Conservation (phyloP, 768 basidiomycete species). For the Antrodiella citrinella region DNA sequence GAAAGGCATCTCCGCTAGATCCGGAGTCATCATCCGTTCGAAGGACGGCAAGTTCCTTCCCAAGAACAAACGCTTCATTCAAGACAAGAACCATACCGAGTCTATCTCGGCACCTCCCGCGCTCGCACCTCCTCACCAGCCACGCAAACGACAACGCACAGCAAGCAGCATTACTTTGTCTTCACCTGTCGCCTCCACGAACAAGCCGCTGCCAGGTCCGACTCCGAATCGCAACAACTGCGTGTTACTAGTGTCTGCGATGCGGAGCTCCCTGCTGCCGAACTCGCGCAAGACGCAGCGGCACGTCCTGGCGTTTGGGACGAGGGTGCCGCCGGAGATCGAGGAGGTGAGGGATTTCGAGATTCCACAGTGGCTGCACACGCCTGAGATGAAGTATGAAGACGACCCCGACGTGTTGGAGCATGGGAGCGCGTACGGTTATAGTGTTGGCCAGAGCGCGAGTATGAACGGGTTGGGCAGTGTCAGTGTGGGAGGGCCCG, state of each 20-base stretch:
- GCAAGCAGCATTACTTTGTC: constrained; percentile 11
- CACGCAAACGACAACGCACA: not conserved
- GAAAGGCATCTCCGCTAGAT: not conserved
- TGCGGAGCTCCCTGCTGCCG: constrained; percentile 37
- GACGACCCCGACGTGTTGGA: constrained; percentile 7
- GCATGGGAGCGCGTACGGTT: constrained; percentile 9
- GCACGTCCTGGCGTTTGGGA: constrained; percentile 52
- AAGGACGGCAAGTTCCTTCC: constrained; percentile 13
- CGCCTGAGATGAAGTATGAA: constrained; percentile 6
- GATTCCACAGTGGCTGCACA: constrained; percentile 45
- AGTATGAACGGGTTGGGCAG: not conserved
- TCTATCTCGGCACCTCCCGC: constrained; percentile 4
- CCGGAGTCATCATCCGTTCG: constrained; percentile 2
- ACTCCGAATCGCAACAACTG: constrained; percentile 18
- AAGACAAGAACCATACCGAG: not conserved
- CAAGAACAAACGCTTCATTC: constrained; percentile 5
- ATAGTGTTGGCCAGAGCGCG: not conserved
- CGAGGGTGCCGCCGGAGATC: constrained; percentile 41
- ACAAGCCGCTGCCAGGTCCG: not conserved
- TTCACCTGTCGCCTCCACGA: constrained; percentile 6
- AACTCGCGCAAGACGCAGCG: constrained; percentile 42
- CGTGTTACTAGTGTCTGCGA: constrained; percentile 40
- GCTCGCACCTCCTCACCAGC: not conserved
- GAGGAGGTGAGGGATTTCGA: constrained; percentile 46
- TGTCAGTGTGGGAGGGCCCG: not conserved